Percentiles rank a stretch among this genome's conserved stretches.
Conservation (phyloP, 2,329 filamentous ascomycete genomes). For the Pseudogymnoascus sp. region DNA sequence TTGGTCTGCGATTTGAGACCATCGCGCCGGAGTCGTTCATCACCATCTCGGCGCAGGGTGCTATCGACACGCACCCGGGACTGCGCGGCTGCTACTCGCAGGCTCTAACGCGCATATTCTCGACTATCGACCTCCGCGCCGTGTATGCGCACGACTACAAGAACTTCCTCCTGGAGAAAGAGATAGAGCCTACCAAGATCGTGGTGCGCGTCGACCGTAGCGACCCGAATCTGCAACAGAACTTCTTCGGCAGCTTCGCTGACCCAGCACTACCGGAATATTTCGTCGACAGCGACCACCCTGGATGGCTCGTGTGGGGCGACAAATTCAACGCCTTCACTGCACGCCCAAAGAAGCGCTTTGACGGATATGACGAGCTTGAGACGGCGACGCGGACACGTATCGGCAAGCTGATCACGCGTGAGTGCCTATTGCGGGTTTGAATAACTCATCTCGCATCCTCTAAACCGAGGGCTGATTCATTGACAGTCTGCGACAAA, state of each 20-base stretch:
- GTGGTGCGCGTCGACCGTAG: conserved; percentile 62
- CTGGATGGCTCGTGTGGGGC: conserved; percentile 94
- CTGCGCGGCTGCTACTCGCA: conserved; percentile 74
- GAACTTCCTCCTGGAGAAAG: conserved; percentile 75
- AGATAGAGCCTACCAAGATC: conserved; percentile 68
- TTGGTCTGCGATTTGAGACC: conserved; percentile 85
- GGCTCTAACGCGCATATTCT: conserved; percentile 67
- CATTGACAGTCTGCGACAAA: too few species aligned
- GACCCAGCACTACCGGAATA: conserved; percentile 67
- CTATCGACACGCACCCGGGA: conserved; percentile 84
- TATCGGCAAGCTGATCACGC: conserved; percentile 72
- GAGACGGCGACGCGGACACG: conserved; percentile 66
- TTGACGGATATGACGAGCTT: conserved; percentile 65
- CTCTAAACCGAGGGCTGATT: too few species aligned
- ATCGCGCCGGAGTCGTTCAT: conserved; percentile 76
- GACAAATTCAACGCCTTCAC: conserved; percentile 75
- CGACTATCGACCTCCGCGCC: conserved; percentile 78
- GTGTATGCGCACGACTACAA: conserved; percentile 79
- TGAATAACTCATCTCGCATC: too few species aligned
- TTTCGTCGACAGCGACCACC: conserved; percentile 84
- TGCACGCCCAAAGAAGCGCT: conserved; percentile 57
- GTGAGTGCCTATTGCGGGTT: too few species aligned
- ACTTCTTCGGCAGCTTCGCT: conserved; percentile 70
- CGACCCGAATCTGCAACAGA: conserved; percentile 68
- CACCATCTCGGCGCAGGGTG: conserved; percentile 70